Evolutionary conservation across 164 flowering plant genomes (phyloP), one percentile per base, ranked within the genome.

Genomic region (Platanus orientalis): DNA sequence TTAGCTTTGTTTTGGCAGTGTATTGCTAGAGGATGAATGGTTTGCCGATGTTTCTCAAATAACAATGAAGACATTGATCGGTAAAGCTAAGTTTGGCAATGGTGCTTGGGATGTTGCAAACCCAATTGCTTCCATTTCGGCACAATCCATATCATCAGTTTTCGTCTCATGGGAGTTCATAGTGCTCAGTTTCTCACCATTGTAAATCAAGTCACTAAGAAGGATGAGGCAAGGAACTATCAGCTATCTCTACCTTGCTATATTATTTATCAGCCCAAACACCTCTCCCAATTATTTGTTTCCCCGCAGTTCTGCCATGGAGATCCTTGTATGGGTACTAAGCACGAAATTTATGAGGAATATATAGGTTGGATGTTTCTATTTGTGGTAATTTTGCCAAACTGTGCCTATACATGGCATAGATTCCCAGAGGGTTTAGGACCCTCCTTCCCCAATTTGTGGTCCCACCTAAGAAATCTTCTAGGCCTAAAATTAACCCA

Each of bases 41-140:
- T 90, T 90, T 68, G 71, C 63, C 47, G 92, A 84, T 27, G 39
- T 87, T n/a, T 81, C 91, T 52, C 87, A 80, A 80, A 97, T 90
- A n/a, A 95, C 95, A 51, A 78, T 88, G 21, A 90, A 86, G 57
- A 79, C 80, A 64, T 66, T 93, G 69, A 90, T 84, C 60, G 98
- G 96, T 36, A 90, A 75, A 62, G 78, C 88, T 27, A 87, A 76
- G 75, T 68, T 74, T 9, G 57, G 80, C 20, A 81, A 83, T 51
- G 96, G 93, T 7, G 98, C 90, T 40, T 72, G 87, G 23, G 98
- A 92, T 29, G 78, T 77, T 16, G 80, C 76, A 83, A 93, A 97
- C 71, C 98, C 98, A 20, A 93, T 97, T 11, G 97, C 98, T 29
- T 93, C 98, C 14, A 79, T 90, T 47, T 93, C 98, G 0, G 98